These are phyloP conservation scores for Lepidium sativum DNA, from an alignment of 345 rosid species.

Conservation along the genomic window DNA sequence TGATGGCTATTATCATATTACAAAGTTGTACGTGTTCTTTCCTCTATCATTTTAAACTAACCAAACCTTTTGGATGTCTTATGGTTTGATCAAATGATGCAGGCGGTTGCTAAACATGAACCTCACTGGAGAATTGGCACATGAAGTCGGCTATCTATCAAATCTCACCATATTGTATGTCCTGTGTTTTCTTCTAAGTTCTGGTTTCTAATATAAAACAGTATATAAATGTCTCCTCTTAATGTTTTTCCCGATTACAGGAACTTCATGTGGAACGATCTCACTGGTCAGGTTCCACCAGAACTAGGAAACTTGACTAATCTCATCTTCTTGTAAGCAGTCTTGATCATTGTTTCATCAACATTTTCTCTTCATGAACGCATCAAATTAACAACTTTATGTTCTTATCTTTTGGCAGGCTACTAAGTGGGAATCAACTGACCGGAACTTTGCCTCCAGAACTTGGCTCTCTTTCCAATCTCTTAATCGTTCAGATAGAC, in stretches of 20 bases:
- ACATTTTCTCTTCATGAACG: not conserved
- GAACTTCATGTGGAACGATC: slow-evolving; percentile 45
- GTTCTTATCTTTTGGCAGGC: slow-evolving; percentile 16
- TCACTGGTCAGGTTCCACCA: slow-evolving; percentile 37
- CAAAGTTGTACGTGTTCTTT: slow-evolving; percentile 46
- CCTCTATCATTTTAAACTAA: not conserved
- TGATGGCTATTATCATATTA: slow-evolving; percentile 54
- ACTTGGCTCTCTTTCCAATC: slow-evolving; percentile 36
- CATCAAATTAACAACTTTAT: not conserved
- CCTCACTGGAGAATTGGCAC: slow-evolving; percentile 31
- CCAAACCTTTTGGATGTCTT: not conserved
- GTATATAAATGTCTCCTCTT: not conserved
- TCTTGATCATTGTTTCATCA: not conserved
- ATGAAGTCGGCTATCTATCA: slow-evolving; percentile 32
- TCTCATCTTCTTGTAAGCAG: slow-evolving; percentile 33
- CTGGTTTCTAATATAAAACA: not conserved
- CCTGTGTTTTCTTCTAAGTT: not conserved
- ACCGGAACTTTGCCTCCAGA: slow-evolving; percentile 39
- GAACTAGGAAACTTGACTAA: slow-evolving; percentile 33
- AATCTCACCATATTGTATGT: slow-evolving; percentile 28
- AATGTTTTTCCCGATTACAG: slow-evolving; percentile 9
- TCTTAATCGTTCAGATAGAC: slow-evolving; percentile 34
- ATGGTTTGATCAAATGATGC: not conserved
- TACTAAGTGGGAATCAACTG: slow-evolving; percentile 41
- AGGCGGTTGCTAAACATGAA: slow-evolving; percentile 34